phyloP scores from a whole-genome alignment of 23 red algal species.

The Gracilaria gracilis region DNA sequence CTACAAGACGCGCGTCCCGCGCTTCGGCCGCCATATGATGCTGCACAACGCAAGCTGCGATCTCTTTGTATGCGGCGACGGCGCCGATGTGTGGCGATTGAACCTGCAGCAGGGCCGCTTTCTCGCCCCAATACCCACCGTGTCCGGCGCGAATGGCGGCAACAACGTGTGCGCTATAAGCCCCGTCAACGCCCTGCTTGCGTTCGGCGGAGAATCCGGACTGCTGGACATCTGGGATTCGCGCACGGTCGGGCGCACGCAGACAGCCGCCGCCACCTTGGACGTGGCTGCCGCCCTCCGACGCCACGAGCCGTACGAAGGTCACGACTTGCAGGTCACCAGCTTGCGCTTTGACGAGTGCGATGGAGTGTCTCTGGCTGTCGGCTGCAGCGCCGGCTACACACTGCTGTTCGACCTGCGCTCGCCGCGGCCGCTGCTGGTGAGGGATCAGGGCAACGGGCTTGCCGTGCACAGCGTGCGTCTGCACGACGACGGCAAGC shows the following conservation, averaged over 20 bases:
- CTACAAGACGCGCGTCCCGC: slow-evolving; percentile 85
- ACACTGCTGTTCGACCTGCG: slow-evolving; percentile 90
- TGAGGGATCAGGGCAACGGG: slow-evolving; percentile 87
- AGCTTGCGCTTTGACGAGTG: slow-evolving; percentile 83
- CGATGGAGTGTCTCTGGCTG: slow-evolving; percentile 68
- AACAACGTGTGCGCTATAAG: slow-evolving; percentile 83
- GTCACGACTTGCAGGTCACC: slow-evolving; percentile 41
- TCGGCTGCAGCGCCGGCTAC: slow-evolving; percentile 79
- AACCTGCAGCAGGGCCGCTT: slow-evolving; percentile 96
- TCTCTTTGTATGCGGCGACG: slow-evolving; percentile 82
- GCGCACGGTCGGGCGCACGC: slow-evolving; percentile 34
- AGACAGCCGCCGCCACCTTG: slow-evolving; percentile 39
- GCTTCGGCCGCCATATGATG: slow-evolving; percentile 82
- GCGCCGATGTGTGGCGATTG: slow-evolving; percentile 88
- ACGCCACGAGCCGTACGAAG: slow-evolving; percentile 15
- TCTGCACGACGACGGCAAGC: slow-evolving; percentile 62
- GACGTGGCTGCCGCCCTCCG: slow-evolving; percentile 55
- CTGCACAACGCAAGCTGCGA: slow-evolving; percentile 78
- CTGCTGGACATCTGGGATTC: slow-evolving; percentile 90
- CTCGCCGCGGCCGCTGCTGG: slow-evolving; percentile 41
- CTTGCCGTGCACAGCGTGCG: slow-evolving; percentile 68
- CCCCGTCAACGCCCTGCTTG: slow-evolving; percentile 78
- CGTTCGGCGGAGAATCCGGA: slow-evolving; percentile 84
- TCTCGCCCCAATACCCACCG: slow-evolving; percentile 77
- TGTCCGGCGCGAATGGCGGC: slow-evolving; percentile 61